phyloP scores from a whole-genome alignment of 139 green algal genomes.

The Haematococcus sp. region DNA sequence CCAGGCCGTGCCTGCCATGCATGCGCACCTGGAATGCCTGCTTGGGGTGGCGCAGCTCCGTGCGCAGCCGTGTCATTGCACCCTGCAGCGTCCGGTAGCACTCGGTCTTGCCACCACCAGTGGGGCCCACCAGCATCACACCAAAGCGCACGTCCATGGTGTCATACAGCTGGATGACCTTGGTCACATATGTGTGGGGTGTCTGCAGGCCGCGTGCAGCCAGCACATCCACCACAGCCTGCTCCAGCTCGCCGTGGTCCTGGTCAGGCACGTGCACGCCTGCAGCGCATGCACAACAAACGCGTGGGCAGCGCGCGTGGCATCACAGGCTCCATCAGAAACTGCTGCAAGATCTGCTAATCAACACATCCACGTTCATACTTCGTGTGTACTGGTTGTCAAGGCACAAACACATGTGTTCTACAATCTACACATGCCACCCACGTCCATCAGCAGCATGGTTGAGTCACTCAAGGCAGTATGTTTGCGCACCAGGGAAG shows the following conservation, averaged over 20 bases:
- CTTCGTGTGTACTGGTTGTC: too few species aligned
- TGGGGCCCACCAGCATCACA: constrained; percentile 80
- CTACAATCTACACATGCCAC: too few species aligned
- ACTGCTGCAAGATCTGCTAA: neutral
- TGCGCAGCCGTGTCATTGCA: constrained; percentile 56
- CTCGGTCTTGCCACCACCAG: constrained; percentile 72
- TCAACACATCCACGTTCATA: too few species aligned
- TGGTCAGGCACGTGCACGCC: constrained; percentile 31
- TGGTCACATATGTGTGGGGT: constrained; percentile 61
- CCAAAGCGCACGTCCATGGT: constrained; percentile 87
- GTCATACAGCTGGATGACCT: constrained; percentile 84
- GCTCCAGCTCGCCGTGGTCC: constrained; percentile 72
- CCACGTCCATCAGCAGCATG: too few species aligned
- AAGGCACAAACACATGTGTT: too few species aligned
- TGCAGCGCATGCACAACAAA: neutral
- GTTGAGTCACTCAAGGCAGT: too few species aligned
- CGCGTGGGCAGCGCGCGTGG: neutral
- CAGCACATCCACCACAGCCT: constrained; percentile 53
- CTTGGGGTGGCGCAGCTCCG: constrained; percentile 42
- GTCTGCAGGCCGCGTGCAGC: constrained; percentile 50
- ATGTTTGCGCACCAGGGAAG: constrained; percentile 63
- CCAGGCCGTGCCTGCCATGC: too few species aligned
- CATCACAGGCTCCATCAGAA: neutral
- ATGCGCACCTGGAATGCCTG: constrained; percentile 46
- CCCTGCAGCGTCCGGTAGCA: constrained; percentile 69